Percentiles rank a stretch among this genome's conserved stretches.
These are phyloP conservation scores for Penicillium hordei DNA, from an alignment of 2,329 filamentous ascomycete genomes.

Conservation along the genomic window DNA sequence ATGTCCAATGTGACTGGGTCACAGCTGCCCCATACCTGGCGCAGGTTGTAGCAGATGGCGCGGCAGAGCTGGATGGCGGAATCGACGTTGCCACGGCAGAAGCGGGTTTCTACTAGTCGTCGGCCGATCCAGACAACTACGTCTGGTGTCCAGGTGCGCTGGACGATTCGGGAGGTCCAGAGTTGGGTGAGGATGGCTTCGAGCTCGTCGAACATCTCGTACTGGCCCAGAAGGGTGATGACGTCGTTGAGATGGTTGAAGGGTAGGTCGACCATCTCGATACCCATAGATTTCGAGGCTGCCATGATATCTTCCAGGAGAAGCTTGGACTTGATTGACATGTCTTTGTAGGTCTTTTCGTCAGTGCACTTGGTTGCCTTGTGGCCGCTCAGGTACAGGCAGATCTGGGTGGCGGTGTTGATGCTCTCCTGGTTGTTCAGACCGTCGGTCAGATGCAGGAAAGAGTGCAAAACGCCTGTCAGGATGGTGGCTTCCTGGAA, in stretches of 20 bases:
- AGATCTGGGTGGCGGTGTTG: slow-evolving; percentile 39
- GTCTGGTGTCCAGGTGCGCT: slow-evolving; percentile 46
- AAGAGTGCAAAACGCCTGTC: slow-evolving; percentile 36
- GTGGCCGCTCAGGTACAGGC: slow-evolving; percentile 38
- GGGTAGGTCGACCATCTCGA: slow-evolving; percentile 38
- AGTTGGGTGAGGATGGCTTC: slow-evolving; percentile 46
- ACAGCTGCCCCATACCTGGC: slow-evolving; percentile 52
- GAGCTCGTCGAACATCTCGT: slow-evolving; percentile 40
- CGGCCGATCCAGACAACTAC: slow-evolving; percentile 55
- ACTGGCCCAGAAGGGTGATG: slow-evolving; percentile 39
- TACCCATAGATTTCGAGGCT: slow-evolving; percentile 29
- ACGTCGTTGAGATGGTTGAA: slow-evolving; percentile 40
- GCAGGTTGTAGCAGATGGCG: slow-evolving; percentile 57
- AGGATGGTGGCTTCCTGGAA: slow-evolving; percentile 39
- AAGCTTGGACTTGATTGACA: slow-evolving; percentile 35
- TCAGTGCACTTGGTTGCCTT: slow-evolving; percentile 32
- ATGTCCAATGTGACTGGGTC: slow-evolving; percentile 52
- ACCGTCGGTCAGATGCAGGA: slow-evolving; percentile 36
- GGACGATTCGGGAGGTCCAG: slow-evolving; percentile 49
- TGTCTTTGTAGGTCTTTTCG: slow-evolving; percentile 28
- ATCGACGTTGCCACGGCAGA: slow-evolving; percentile 49
- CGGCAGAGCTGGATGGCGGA: slow-evolving; percentile 51
- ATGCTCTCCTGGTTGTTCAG: slow-evolving; percentile 35
- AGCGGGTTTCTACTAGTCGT: slow-evolving; percentile 54
- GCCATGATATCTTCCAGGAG: slow-evolving; percentile 37